A percentile compares a stretch with the other conserved stretches of the same genome.
Evolutionary conservation across 805 yeast genomes (phyloP).

Genomic region (Huiozyma sinensis): DNA sequence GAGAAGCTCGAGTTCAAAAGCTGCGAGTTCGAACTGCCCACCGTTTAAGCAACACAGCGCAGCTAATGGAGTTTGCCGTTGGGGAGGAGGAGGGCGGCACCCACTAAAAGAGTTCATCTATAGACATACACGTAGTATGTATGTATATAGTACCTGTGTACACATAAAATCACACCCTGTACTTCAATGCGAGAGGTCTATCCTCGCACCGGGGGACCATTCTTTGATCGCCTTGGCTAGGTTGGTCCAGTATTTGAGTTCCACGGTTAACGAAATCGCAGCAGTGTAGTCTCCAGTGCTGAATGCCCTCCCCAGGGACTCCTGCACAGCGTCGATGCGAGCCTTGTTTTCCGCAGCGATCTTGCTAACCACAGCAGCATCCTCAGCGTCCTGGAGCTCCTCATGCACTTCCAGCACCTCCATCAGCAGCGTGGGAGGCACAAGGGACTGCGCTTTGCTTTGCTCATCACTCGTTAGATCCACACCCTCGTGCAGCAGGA

Average conservation of each 20-base stretch:
- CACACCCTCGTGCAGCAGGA: constrained; percentile 34
- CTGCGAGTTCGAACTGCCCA: constrained; percentile 55
- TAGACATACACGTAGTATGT: neutral
- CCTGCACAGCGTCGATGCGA: constrained; percentile 40
- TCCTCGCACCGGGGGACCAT: constrained; percentile 62
- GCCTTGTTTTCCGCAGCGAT: constrained; percentile 46
- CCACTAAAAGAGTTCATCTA: neutral
- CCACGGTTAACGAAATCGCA: constrained; percentile 58
- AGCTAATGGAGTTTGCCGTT: no score
- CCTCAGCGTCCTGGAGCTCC: constrained; percentile 53
- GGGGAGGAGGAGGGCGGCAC: no score
- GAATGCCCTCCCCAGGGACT: constrained; percentile 38
- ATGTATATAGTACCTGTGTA: neutral
- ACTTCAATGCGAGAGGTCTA: constrained; percentile 50
- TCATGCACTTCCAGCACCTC: constrained; percentile 80
- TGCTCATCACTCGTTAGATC: constrained; percentile 54
- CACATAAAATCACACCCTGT: neutral
- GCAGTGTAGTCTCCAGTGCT: constrained; percentile 37
- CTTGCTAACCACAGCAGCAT: constrained; percentile 44
- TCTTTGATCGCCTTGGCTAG: constrained; percentile 63
- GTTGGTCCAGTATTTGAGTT: constrained; percentile 76
- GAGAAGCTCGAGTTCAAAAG: constrained; percentile 52
- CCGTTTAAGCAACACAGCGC: neutral
- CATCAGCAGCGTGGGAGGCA: constrained; percentile 53
- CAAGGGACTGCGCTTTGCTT: constrained; percentile 34